Percentiles rank a stretch among this genome's conserved stretches.
Conservation (phyloP, 148 eudicot genomes). For the Cornus kousa region DNA sequence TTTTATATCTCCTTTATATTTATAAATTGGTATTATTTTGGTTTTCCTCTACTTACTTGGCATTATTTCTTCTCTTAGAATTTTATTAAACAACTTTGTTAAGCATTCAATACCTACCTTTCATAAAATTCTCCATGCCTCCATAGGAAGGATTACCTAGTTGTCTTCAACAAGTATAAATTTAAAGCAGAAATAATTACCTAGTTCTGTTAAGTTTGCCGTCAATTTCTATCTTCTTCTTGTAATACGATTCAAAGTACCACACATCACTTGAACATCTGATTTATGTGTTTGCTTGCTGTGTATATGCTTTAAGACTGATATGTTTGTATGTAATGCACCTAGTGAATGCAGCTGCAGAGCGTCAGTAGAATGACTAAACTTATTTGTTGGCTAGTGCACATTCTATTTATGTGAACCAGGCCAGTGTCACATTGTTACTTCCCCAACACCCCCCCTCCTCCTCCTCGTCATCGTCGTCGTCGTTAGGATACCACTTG, state of each 20-base stretch:
- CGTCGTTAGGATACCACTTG: too few relatives aligned
- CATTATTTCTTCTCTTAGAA: too few relatives aligned
- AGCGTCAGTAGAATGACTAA: neutral
- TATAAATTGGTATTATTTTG: too few relatives aligned
- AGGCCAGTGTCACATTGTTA: neutral
- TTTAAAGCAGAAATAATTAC: slow-evolving; percentile 1
- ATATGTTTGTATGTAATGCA: neutral
- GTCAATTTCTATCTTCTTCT: neutral
- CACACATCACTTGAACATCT: neutral
- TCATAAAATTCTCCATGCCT: too few relatives aligned
- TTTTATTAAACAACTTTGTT: too few relatives aligned
- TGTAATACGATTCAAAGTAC: neutral
- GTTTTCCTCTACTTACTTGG: too few relatives aligned
- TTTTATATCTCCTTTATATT: too few relatives aligned
- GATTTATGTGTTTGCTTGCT: neutral
- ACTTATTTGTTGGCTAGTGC: neutral
- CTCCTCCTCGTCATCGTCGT: too few relatives aligned
- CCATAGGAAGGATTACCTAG: too few relatives aligned
- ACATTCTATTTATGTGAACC: neutral
- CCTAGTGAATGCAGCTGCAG: neutral
- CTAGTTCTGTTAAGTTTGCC: neutral
- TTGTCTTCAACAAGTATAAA: neutral
- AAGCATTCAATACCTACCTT: too few relatives aligned
- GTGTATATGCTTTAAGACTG: neutral
- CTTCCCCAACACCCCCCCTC: neutral